Evolutionary conservation across 2,329 filamentous ascomycete species (phyloP), one percentile per base, ranked within the genome.

Genomic region (Magnaporthiopsis rhizophila): DNA sequence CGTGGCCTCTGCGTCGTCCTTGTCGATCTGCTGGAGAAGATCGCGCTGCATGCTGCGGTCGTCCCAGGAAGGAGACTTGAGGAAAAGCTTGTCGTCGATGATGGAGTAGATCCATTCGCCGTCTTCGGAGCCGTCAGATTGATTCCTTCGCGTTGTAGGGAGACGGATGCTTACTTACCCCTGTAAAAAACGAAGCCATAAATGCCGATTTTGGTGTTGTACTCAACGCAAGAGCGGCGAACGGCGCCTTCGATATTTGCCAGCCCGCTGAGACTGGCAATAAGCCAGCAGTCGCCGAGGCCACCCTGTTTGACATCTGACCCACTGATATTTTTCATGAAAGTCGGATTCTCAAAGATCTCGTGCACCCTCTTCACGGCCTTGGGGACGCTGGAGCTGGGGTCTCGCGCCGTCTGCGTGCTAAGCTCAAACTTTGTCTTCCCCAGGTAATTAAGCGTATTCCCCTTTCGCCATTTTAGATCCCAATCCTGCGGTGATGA

Each of bases 61-160:
- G 68, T 96, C 90, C 78, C 91, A 96, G 71, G 90, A 89, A 5
- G 91, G 89, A 1, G 90, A 91, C 66, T 88, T 90, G 24, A 96
- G 83, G 73, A 91, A 96, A 3, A 97, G 81, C 76, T 96, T 96
- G 75, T 97, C 92, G 72, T 97, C 92, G 65, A 97, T 87, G 67
- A 97, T 93, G 65, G 90, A 92, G 69, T 92, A 92, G 65, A 94
- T 90, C 92, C 92, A 97, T 75, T 95, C 91, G 63, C 92, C 92
- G 71, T 96, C 92, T 76, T 62, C 1, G 30, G 21, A 34, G 12
- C n/a, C 24, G 65, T 68, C 62, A 66, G 66, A 13, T 18, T 62
- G 12, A 34, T 13, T 58, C 4, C 21, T 26, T 28, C 28, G 28
- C 5, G 5, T 30, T 30, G 28, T 5, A n/a, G n/a, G n/a, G n/a